Base-by-base conservation (phyloP, 208 protist genomes). In the Leptomonas pyrrhocoris region DNA sequence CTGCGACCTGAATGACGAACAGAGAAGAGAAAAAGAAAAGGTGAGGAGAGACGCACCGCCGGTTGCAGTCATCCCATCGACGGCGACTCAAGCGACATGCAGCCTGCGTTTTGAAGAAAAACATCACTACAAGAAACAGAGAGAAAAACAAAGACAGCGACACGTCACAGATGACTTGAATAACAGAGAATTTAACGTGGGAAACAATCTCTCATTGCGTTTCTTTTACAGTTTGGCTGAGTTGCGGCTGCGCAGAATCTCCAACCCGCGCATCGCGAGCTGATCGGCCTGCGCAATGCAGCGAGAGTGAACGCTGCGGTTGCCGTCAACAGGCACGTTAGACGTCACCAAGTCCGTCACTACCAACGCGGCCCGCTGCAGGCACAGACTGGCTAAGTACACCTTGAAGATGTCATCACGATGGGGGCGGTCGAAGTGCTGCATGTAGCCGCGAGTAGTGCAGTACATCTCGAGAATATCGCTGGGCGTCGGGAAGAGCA, bases 391-490 rank as follows among this genome's bases (percentile, higher is more conserved):
- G 36, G 85, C 76, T 2, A 93, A 55, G 72, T 93, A 93, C 19
- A 93, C 85, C 49, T 69, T 86, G 72, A 93, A 93, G 51, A 93
- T 90, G 51, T 81, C 78, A 30, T 93, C 81, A 27, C 88, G 79
- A 28, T 74, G 70, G 21, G 38, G 63, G 19, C 75, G 62, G 56
- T 86, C 82, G 38, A 93, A 65, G 50, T 83, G 74, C 34, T 74
- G 82, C 83, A 91, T 83, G 74, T 93, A 93, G 36, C 84, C 80
- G 30, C 83, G 80, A 9, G 68, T 67, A 49, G 64, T 80, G 74
- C 88, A 93, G 78, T 93, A 93, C 76, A 75, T 78, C 40, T 93
- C 83, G 0, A 93, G 54, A 28, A 93, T 85, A 43, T 86, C 81
- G 42, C 60, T 72, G 0, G 83, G 66, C 2, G 85, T 74, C 3